phyloP scores from a whole-genome alignment of 2,329 filamentous ascomycete species.

The Chlorencoelia australis region DNA sequence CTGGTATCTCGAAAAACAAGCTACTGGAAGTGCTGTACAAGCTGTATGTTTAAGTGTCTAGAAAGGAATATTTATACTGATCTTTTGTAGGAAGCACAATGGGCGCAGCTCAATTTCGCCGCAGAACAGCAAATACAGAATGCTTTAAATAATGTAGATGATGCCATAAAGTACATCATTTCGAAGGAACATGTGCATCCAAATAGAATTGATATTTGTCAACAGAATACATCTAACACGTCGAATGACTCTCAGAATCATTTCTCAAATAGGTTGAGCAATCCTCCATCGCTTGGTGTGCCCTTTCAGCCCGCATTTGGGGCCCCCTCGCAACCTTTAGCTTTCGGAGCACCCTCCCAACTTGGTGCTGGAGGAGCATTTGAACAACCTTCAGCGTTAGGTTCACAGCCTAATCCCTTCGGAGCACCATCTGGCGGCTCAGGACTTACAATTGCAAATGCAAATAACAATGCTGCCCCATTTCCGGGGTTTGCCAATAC shows the following conservation, averaged over 20 bases:
- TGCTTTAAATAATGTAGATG: conserved; percentile 58
- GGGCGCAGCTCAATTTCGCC: conserved; percentile 50
- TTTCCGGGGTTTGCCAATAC: too few relatives aligned
- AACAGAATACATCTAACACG: conserved; percentile 27
- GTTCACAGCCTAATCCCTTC: conserved; percentile 27
- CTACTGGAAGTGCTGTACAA: conserved; percentile 49
- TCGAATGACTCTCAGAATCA: too few relatives aligned
- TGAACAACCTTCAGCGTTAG: conserved; percentile 31
- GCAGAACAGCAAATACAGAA: conserved; percentile 62
- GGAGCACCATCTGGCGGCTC: conserved; percentile 18
- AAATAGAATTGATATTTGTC: conserved; percentile 58
- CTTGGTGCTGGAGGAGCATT: conserved; percentile 26
- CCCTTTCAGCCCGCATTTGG: too few relatives aligned
- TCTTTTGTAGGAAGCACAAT: conserved; percentile 43
- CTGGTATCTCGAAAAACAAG: conserved; percentile 57
- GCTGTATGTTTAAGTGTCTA: conserved; percentile 19
- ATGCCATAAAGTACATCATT: conserved; percentile 60
- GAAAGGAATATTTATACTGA: conserved; percentile 4
- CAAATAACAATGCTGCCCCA: too few relatives aligned
- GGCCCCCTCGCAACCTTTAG: conserved; percentile 7
- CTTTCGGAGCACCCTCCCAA: conserved; percentile 12
- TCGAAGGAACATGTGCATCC: conserved; percentile 60
- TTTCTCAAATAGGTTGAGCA: too few relatives aligned
- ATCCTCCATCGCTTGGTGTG: too few relatives aligned
- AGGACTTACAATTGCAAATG: too few relatives aligned